Base-by-base conservation (phyloP, 495 filamentous ascomycete genomes). In the Penicillium macrosclerotiorum region DNA sequence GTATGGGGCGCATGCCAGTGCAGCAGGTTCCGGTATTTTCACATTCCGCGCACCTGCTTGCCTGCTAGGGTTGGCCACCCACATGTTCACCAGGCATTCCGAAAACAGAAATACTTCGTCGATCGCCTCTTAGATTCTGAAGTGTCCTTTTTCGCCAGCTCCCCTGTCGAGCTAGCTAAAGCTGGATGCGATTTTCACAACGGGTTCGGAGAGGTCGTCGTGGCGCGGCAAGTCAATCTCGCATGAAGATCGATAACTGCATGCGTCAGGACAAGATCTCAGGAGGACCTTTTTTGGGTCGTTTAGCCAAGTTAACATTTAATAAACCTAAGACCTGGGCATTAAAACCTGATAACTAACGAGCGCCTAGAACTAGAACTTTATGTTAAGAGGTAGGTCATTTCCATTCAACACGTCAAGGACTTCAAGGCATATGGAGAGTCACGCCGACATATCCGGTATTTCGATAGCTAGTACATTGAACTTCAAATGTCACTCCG, bases 161-260 rank as follows among this genome's bases (percentile, higher is more conserved):
- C 23, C 13, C 31, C 14, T 8, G 11, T 6, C 22, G 22, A 30
- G 25, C 24, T 6, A 8, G 1, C 22, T 26, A 4, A 11, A 8
- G 1, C 22, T 26, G 6, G 13, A 6, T 25, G 29, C 41, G 2
- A n/a, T 9, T 43, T 25, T n/a, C 23, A 20, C 39, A 19, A 42
- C 24, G 38, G 18, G n/a, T 43, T 34, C 29, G 19, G 41, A 18
- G 19, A 25, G 2, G 31, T 8, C 17, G 11, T 36, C 32, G 33
- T 38, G 19, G 34, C 34, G 18, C 47, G 37, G 45, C 23, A 46
- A 51, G 42, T 30, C 22, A 42, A 47, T 35, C 35, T 45, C 42
- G 40, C 40, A 37, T 37, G 19, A 23, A 40, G 41, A 30, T 49
- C 17, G 20, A 35, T 22, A 31, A 12, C 8, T 11, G 26, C 34